These are phyloP conservation scores for Cystobasidium ongulense DNA, from an alignment of 768 basidiomycete genomes.

Conservation along the genomic window DNA sequence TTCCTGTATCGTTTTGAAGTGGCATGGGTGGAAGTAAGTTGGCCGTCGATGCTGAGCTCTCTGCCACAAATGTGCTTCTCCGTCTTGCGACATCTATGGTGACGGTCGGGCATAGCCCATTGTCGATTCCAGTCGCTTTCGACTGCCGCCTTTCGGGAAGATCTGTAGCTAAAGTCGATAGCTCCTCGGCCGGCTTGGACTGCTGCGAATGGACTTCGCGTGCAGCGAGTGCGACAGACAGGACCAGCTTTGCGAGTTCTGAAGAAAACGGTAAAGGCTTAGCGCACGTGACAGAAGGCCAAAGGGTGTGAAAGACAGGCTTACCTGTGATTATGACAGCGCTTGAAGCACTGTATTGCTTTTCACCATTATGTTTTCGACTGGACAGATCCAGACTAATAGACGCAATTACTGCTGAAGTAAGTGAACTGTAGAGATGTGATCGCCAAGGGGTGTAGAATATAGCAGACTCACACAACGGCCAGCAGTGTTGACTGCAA, in stretches of 20 bases:
- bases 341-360: conserved; percentile 39
- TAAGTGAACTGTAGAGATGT: no score
- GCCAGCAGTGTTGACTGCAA: conserved; percentile 38
- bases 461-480: conserved; percentile 35
- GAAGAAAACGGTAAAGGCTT: background rate
- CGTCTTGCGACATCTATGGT: background rate
- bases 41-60: no score
- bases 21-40: no score
- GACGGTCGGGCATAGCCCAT: background rate
- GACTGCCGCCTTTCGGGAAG: background rate
- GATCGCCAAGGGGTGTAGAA: no score
- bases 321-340: conserved; percentile 39
- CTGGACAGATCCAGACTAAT: conserved; percentile 23
- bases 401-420: conserved; percentile 31
- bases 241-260: conserved; percentile 40
- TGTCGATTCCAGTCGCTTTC: background rate
- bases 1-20: no score
- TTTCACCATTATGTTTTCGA: conserved; percentile 24
- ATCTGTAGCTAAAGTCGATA: background rate
- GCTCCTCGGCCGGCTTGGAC: background rate
- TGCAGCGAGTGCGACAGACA: conserved; percentile 38
- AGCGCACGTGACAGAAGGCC: background rate
- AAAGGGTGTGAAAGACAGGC: background rate
- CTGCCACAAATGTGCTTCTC: background rate
- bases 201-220: conserved; percentile 26